Conservation (phyloP, 176 grass and related monocot genomes). For the Luzula sylvatica region DNA sequence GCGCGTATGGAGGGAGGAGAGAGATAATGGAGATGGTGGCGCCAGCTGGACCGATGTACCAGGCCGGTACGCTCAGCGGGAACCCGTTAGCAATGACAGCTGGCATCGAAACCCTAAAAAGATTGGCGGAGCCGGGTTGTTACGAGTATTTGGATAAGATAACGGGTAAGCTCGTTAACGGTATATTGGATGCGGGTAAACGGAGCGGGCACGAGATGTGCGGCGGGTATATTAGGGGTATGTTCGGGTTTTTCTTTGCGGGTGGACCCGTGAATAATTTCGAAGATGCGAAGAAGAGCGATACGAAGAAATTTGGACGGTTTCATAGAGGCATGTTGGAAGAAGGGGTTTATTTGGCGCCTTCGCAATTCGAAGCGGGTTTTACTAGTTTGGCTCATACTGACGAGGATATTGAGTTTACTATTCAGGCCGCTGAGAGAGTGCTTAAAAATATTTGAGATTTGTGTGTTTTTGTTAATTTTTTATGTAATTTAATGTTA, state of each 20-base stretch:
- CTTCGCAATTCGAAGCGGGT: conserved; percentile 88
- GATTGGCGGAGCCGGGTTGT: conserved; percentile 53
- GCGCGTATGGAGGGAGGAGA: conserved; percentile 87
- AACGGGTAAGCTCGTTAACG: conserved; percentile 54
- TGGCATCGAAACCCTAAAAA: conserved; percentile 84
- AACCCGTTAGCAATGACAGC: conserved; percentile 98
- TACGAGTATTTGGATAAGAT: conserved; percentile 90
- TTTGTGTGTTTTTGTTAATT: neutral
- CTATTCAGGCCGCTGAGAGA: conserved; percentile 68
- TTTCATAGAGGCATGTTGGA: conserved; percentile 91
- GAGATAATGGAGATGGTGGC: conserved; percentile 98
- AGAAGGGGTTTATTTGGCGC: conserved; percentile 92
- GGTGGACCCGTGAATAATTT: conserved; percentile 79
- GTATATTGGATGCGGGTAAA: conserved; percentile 61
- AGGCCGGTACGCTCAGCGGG: conserved; percentile 95
- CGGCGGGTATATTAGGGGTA: conserved; percentile 82
- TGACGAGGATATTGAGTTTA: conserved; percentile 60
- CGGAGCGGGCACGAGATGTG: conserved; percentile 78
- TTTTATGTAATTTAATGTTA: no score
- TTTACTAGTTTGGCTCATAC: conserved; percentile 95
- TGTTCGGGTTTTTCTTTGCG: conserved; percentile 90
- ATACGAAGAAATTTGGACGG: conserved; percentile 73
- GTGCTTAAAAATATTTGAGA: conserved; percentile 59
- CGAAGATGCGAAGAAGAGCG: conserved; percentile 71
- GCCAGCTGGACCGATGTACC: conserved; percentile 93